Percentiles rank a stretch among this genome's conserved stretches.
These are phyloP conservation scores for Ascochyta koolunga DNA, from an alignment of 2,329 filamentous ascomycete species.

Conservation along the genomic window DNA sequence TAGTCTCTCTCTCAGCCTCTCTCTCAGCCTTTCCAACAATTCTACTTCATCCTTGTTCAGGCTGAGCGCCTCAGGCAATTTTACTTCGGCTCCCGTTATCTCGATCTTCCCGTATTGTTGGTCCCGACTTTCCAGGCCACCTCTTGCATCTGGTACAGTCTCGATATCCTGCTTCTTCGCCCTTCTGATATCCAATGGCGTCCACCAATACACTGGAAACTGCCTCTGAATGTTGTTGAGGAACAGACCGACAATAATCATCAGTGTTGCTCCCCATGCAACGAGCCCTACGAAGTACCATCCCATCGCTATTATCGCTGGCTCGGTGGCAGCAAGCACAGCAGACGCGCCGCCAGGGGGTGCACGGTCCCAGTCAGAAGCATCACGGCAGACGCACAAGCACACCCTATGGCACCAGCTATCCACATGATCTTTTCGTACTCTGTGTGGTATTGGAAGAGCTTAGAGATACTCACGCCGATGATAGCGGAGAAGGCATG, in stretches of 20 bases:
- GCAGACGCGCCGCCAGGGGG: slow-evolving; percentile 58
- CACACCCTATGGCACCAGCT: slow-evolving; percentile 53
- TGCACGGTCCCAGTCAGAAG: slow-evolving; percentile 56
- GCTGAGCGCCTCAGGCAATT: slow-evolving; percentile 44
- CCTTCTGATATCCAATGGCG: slow-evolving; percentile 45
- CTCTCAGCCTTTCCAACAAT: slow-evolving; percentile 45
- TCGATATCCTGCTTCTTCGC: slow-evolving; percentile 30
- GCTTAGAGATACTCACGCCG: slow-evolving; percentile 53
- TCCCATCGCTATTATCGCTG: slow-evolving; percentile 50
- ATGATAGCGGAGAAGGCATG: slow-evolving; percentile 54
- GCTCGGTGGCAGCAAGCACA: slow-evolving; percentile 52
- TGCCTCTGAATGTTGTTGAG: slow-evolving; percentile 56
- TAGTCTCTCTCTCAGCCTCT: slow-evolving; percentile 34
- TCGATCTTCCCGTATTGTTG: slow-evolving; percentile 31
- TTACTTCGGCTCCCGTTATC: slow-evolving; percentile 39
- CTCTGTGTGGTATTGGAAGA: slow-evolving; percentile 50
- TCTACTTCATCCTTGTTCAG: slow-evolving; percentile 44
- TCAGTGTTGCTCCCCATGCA: slow-evolving; percentile 49
- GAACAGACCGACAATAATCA: slow-evolving; percentile 51
- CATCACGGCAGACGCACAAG: slow-evolving; percentile 53
- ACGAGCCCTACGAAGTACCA: slow-evolving; percentile 55
- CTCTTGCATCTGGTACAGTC: slow-evolving; percentile 29
- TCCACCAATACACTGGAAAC: slow-evolving; percentile 59
- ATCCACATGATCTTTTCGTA: slow-evolving; percentile 53
- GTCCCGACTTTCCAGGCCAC: slow-evolving; percentile 29